Percentiles rank a stretch among this genome's conserved stretches.
These are phyloP conservation scores for Theobroma cacao DNA, from an alignment of 345 rosid species.

Conservation along the genomic window DNA sequence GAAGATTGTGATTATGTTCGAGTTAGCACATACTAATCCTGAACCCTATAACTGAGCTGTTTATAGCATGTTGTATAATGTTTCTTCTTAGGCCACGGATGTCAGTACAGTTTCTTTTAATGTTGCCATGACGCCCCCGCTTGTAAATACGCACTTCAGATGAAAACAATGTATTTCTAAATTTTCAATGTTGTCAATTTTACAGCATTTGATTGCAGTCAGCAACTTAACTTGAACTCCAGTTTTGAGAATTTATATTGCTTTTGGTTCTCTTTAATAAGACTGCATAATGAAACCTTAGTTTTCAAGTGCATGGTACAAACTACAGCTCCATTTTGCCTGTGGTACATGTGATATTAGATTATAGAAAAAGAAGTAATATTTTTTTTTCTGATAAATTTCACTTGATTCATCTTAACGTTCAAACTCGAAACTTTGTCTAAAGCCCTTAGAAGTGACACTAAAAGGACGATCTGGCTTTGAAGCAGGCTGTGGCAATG, in stretches of 20 bases:
- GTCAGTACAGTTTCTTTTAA: not conserved
- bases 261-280: too few relatives aligned
- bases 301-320: not conserved
- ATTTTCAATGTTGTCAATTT: not conserved
- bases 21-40: not conserved
- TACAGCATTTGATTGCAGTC: not conserved
- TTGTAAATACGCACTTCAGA: conserved; percentile 20
- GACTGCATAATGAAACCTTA: too few relatives aligned
- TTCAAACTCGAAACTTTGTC: too few relatives aligned
- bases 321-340: not conserved
- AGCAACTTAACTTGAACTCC: not conserved
- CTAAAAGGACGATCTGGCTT: not conserved
- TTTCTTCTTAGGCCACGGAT: conserved; percentile 9
- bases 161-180: not conserved
- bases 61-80: not conserved
- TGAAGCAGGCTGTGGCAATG: too few relatives aligned
- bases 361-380: not conserved
- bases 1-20: not conserved
- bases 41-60: not conserved
- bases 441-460: not conserved
- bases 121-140: not conserved
- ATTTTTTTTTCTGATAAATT: too few relatives aligned
- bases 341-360: too few relatives aligned
- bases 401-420: too few relatives aligned
- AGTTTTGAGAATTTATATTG: not conserved